Evolutionary conservation across 495 filamentous ascomycete genomes (phyloP).

Genomic region (Penicillium cosmopolitanum): DNA sequence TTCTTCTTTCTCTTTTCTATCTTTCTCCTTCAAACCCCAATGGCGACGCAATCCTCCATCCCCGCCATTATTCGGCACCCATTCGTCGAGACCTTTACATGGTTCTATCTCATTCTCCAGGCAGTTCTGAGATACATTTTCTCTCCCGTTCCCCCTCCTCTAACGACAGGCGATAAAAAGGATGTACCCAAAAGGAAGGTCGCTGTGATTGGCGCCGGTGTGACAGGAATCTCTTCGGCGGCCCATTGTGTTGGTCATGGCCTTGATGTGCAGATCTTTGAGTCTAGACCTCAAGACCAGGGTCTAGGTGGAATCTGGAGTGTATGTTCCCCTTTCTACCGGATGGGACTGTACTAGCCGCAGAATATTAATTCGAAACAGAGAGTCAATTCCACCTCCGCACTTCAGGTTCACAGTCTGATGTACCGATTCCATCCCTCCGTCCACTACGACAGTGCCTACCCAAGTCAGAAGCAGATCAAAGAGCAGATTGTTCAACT

Average conservation of each 20-base stretch:
- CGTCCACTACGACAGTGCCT: conserved; percentile 70
- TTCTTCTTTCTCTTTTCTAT: not conserved
- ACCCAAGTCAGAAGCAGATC: conserved; percentile 75
- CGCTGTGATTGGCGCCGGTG: conserved; percentile 80
- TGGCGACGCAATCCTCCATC: conserved; percentile 23
- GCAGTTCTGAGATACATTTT: conserved; percentile 66
- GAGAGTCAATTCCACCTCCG: conserved; percentile 82
- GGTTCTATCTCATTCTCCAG: conserved; percentile 70
- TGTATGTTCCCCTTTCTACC: conserved; percentile 38
- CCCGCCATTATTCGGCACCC: conserved; percentile 34
- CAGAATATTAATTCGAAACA: conserved; percentile 26
- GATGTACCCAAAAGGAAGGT: conserved; percentile 59
- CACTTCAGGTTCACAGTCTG: conserved; percentile 79
- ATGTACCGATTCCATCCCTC: conserved; percentile 92
- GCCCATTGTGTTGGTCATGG: conserved; percentile 87
- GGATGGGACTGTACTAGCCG: conserved; percentile 9
- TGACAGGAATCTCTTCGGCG: conserved; percentile 81
- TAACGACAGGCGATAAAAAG: conserved; percentile 44
- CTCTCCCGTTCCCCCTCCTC: conserved; percentile 68
- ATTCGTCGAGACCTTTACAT: conserved; percentile 50
- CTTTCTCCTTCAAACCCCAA: conserved; percentile 1
- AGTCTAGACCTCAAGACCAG: conserved; percentile 62
- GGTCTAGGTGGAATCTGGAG: conserved; percentile 84
- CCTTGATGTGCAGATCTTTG: conserved; percentile 80
- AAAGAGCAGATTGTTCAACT: conserved; percentile 68